Evolutionary conservation across 495 filamentous ascomycete genomes (phyloP).

Genomic region (Emericellopsis terricola): DNA sequence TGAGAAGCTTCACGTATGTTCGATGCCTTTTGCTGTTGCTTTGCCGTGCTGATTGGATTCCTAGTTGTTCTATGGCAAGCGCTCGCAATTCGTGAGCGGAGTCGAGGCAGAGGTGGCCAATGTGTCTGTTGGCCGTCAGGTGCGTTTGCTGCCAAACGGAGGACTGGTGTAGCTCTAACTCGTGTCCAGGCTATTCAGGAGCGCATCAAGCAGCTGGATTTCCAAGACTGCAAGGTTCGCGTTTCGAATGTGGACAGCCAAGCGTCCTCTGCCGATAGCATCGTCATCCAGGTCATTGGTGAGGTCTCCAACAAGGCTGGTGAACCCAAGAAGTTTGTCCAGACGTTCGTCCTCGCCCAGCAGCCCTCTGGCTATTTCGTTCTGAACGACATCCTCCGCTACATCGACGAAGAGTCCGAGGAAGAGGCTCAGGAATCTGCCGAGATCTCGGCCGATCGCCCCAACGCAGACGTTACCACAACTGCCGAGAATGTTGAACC

Average conservation of each 20-base stretch:
- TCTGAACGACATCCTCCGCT: constrained; percentile 93
- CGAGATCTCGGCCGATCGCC: constrained; percentile 22
- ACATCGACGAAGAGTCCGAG: constrained; percentile 64
- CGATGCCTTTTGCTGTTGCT: not conserved
- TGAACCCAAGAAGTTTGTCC: constrained; percentile 84
- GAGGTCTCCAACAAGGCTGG: constrained; percentile 88
- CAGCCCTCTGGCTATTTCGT: constrained; percentile 97
- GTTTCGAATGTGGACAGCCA: constrained; percentile 96
- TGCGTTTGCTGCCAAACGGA: no score
- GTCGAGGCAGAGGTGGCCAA: constrained; percentile 72
- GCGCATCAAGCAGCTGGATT: constrained; percentile 77
- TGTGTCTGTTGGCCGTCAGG: constrained; percentile 68
- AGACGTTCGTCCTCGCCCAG: constrained; percentile 95
- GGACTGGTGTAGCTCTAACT: not conserved
- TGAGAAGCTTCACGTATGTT: constrained; percentile 74
- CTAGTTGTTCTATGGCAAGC: constrained; percentile 67
- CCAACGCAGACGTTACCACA: constrained; percentile 26
- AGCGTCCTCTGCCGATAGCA: constrained; percentile 74
- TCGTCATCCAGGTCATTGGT: constrained; percentile 93
- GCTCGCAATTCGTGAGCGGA: constrained; percentile 66
- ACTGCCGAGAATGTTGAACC: constrained; percentile 29
- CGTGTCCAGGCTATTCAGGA: constrained; percentile 95
- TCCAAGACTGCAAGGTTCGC: constrained; percentile 96
- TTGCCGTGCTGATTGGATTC: constrained; percentile 1
- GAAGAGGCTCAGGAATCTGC: constrained; percentile 27